Base-by-base conservation (phyloP, 805 yeast species). In the Pichia sporocuriosa region DNA sequence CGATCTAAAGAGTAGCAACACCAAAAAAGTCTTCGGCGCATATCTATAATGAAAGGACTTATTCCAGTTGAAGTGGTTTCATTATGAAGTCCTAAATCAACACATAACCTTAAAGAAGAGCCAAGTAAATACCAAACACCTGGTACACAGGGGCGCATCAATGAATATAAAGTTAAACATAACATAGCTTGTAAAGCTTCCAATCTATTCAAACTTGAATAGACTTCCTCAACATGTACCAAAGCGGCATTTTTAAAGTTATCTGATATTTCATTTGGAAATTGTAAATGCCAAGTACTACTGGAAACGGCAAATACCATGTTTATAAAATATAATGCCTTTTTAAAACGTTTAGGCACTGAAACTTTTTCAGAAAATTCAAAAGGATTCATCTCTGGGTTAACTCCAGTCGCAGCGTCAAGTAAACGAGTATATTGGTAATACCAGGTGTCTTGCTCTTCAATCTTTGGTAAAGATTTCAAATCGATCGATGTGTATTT, bases 81-180 rank as follows among this genome's bases (percentile, higher is more conserved):
- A 28, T 78, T 76, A 59, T 88, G 96, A 7, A 88, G 66, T 1
- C 95, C 96, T 45, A 88, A 60, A 59, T 88, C 96, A 23, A 87
- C 85, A 51, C 90, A 79, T 37, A 85, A 61, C 46, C 96, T 69
- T 37, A 86, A 61, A 0, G 90, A 88, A 2, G 85, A 75, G 0
- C 96, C 96, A 48, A 85, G 64, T 4, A 84, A 77, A 57, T 85
- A 85, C 97, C 97, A 88, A n/a, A 85, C 86, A 4, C 95, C 93
- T 0, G 96, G 95, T 12, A 76, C 75, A 1, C 90, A 80, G 0
- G 96, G 96, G 43, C 95, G 70, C 95, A 88, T 86, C 26, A 82
- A 69, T 1, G 94, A 77, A 56, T 83, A 88, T 4, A 81, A 56
- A 0, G 90, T 77, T 32, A 84, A 62, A 12, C 85, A 64, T 15